Base-by-base conservation (phyloP, 1,139 yeast genomes). In the Diutina sp. region DNA sequence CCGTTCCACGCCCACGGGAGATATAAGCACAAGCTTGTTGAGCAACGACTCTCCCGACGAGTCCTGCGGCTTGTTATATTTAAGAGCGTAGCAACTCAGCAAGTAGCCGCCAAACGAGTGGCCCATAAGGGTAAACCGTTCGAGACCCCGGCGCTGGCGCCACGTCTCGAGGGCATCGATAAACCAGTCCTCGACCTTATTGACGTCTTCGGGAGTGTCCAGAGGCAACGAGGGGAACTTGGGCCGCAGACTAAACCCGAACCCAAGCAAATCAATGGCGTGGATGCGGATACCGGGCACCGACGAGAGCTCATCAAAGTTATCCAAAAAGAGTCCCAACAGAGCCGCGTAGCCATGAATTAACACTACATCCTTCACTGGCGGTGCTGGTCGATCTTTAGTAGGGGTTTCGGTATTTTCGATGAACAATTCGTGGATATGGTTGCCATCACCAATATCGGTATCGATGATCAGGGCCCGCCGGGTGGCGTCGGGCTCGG, bases 81-180 rank as follows among this genome's bases (percentile, higher is more conserved):
- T 84, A 63, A 84, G 63, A 7, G 93, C 84, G 67, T 93, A 93
- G 11, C 88, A 83, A 60, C 87, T 79, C 29, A 95, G 84, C 58
- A 93, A 70, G 64, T 90, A 90, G 0, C 97, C 98, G 21, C 99
- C 99, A 64, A 90, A 82, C 0, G 98, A 90, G 69, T 93, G 99
- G 1, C 96, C 97, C 59, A 93, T 78, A 29, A 93, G 69, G 35
- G 87, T 83, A 63, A 93, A 84, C 60, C 79, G 79, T 5, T 77
- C 72, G 50, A 87, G 69, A 0, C 76, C 73, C 52, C 87, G 76
- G 38, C 72, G 73, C 48, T 67, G 66, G 61, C 98, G 77, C 99
- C 99, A 93, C 60, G 73, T 74, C 66, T 93, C 98, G n/a, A 93
- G 67, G 1, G 91, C 75, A 62, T 89, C 95, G 45, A 86, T 74